Percentiles rank a stretch among this genome's conserved stretches.
phyloP scores from a whole-genome alignment of 176 grass and related monocot genomes.

The Avena atlantica region DNA sequence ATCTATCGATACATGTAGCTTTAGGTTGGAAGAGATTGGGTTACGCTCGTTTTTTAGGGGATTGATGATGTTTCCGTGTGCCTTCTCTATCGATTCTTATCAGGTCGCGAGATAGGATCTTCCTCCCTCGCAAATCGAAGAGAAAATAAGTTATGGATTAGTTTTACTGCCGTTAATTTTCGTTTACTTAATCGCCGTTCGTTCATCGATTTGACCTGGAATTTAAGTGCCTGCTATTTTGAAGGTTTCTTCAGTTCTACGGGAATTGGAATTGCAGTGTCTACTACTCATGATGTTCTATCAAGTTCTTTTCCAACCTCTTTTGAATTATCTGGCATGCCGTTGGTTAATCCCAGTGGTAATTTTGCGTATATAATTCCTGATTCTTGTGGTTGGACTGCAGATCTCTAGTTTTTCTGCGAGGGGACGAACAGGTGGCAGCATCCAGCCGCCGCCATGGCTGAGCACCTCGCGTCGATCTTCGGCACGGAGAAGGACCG shows the following conservation, averaged over 20 bases:
- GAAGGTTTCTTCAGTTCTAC: slow-evolving; percentile 45
- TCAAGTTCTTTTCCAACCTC: slow-evolving; percentile 3
- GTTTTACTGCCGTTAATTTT: neutral
- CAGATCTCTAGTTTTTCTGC: slow-evolving; percentile 34
- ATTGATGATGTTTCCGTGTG: slow-evolving; percentile 40
- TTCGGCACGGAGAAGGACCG: slow-evolving; percentile 88
- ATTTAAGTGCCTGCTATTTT: slow-evolving; percentile 46
- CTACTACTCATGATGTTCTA: slow-evolving; percentile 2
- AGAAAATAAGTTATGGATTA: slow-evolving; percentile 34
- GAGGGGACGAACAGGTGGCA: neutral
- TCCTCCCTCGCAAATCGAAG: slow-evolving; percentile 32
- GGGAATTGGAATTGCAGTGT: slow-evolving; percentile 23
- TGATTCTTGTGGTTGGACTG: neutral
- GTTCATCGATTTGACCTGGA: neutral
- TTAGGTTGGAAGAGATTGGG: too few relatives aligned
- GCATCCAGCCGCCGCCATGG: slow-evolving; percentile 39
- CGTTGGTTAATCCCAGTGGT: neutral
- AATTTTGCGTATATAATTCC: neutral
- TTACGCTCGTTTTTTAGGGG: too few relatives aligned
- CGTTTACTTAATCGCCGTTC: neutral
- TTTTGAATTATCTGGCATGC: neutral
- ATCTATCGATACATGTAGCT: neutral
- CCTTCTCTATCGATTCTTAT: slow-evolving; percentile 44
- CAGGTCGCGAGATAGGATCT: slow-evolving; percentile 55
- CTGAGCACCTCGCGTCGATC: slow-evolving; percentile 78